Evolutionary conservation across 176 grass and related monocot genomes (phyloP).

Genomic region (Miscanthus lutarioriparius): DNA sequence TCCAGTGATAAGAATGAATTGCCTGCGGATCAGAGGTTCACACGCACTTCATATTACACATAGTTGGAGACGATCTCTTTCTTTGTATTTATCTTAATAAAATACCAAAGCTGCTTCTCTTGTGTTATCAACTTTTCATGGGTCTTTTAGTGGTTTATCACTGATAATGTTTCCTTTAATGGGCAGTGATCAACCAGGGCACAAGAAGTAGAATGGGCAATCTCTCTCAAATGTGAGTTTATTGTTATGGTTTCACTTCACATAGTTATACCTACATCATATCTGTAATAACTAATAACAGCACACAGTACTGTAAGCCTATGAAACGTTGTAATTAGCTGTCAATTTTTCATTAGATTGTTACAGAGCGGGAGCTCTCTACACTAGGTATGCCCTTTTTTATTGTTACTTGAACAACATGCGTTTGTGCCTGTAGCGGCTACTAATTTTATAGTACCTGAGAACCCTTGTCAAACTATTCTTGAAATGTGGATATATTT

Average conservation of each 20-base stretch:
- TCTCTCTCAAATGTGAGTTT: slow-evolving; percentile 58
- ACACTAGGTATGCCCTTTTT: too few relatives aligned
- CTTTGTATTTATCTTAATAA: slow-evolving; percentile 17
- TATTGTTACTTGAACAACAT: slow-evolving; percentile 19
- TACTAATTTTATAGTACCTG: background rate
- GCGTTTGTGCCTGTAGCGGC: background rate
- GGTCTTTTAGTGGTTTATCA: slow-evolving; percentile 14
- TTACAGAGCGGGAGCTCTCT: too few relatives aligned
- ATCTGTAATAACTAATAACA: background rate
- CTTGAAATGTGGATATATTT: slow-evolving; percentile 23
- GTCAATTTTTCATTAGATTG: slow-evolving; percentile 27
- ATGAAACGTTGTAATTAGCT: background rate
- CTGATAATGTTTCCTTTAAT: slow-evolving; percentile 30
- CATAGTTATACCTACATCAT: background rate
- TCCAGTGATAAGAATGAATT: slow-evolving; percentile 54
- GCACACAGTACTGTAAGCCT: background rate
- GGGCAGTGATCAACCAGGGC: slow-evolving; percentile 36
- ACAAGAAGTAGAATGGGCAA: slow-evolving; percentile 37
- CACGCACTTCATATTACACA: slow-evolving; percentile 40
- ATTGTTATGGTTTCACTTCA: background rate
- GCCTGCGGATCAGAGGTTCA: slow-evolving; percentile 47
- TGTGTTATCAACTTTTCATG: slow-evolving; percentile 1
- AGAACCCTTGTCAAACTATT: background rate
- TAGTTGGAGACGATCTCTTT: slow-evolving; percentile 37
- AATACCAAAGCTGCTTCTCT: background rate